Base-by-base conservation (phyloP, 805 yeast species). In the Wickerhamiella dianesei region DNA sequence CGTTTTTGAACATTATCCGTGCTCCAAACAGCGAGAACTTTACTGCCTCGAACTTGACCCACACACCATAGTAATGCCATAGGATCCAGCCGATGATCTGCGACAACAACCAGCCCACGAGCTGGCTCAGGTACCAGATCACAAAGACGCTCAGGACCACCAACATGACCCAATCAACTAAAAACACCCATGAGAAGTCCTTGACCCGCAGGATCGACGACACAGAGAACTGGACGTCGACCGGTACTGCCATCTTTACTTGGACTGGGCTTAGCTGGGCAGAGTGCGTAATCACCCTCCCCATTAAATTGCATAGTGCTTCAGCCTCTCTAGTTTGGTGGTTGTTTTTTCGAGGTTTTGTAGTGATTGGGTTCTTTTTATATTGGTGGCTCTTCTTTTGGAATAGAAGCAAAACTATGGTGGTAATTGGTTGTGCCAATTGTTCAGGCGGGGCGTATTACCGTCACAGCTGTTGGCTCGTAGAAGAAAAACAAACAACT, bases 21-120 rank as follows among this genome's bases (percentile, higher is more conserved):
- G 97, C 97, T 3, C 87, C 94, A 1, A 92, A 66, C 5, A 83
- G 71, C 0, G 95, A 81, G 3, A 92, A 53, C 58, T 86, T 79
- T 25, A 89, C 55, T 0, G 95, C 74, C 53, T 86, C 88, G 1
- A 88, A 63, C 46, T 76, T 76, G 3, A 89, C 57, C 51, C 76
- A 75, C 3, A 82, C 67, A 40, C 72, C 71, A 53, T 64, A 64
- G n/a, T 66, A 64, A 45, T 74, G 73, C 94, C 95, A 86, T 3
- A 87, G 58, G 3, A 74, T 46, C 53, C 77, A 60, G 40, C 76
- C 72, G 8, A 81, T 54, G 0, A 73, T 21, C 8, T 65, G 62
- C 4, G 89, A 74, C 8, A 85, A 21, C 0, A 74, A 14, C 40
- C 71, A 69, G 9, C 89, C 97, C 17, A 80, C 60, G 3, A 79